Conservation (phyloP, 257 asterid genomes). For the Lycium barbarum region DNA sequence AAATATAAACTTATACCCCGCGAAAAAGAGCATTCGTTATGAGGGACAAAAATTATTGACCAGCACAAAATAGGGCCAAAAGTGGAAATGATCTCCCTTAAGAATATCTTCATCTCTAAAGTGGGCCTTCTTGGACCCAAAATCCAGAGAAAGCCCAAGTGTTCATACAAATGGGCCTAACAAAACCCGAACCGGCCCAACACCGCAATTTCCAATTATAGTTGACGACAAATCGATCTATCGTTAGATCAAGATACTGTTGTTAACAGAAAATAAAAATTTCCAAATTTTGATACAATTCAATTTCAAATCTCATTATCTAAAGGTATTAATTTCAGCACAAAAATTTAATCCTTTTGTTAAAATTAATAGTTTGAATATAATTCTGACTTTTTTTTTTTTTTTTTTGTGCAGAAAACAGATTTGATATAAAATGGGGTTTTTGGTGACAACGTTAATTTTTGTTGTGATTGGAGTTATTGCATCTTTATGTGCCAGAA, state of each 20-base stretch:
- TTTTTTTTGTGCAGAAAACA: background rate
- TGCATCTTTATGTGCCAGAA: conserved; percentile 71
- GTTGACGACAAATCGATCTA: background rate
- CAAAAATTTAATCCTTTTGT: background rate
- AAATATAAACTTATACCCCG: no score
- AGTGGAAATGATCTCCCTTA: no score
- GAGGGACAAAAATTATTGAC: no score
- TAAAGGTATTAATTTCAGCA: background rate
- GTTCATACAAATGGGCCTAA: background rate
- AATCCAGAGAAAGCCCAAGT: background rate
- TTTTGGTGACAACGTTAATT: conserved; percentile 76
- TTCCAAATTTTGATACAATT: background rate
- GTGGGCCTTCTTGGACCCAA: background rate
- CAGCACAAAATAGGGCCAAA: no score
- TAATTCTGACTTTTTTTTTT: background rate
- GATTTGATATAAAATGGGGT: conserved; percentile 54
- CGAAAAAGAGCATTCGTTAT: no score
- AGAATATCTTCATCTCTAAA: no score
- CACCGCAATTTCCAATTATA: background rate
- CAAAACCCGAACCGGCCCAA: background rate
- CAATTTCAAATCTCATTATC: background rate
- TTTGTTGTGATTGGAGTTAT: conserved; percentile 76
- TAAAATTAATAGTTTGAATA: background rate
- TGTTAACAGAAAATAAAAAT: background rate
- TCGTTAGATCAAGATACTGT: conserved; percentile 14